phyloP scores from a whole-genome alignment of 257 asterid genomes.

The Eustoma russellianum region DNA sequence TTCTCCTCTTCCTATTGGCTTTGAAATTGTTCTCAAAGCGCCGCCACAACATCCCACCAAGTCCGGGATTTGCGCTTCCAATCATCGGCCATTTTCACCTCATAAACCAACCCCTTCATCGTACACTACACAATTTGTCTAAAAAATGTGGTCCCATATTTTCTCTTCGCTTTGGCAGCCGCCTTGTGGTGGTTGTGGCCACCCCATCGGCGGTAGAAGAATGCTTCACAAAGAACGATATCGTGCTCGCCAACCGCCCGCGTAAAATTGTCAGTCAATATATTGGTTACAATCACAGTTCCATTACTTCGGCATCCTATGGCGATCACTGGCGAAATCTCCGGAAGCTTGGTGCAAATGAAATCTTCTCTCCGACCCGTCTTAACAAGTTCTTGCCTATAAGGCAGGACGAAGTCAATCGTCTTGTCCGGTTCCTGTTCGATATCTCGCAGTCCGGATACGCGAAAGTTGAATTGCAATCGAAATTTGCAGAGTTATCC shows the following conservation, averaged over 20 bases:
- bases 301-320: slow-evolving; percentile 11
- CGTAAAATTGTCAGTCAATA: slow-evolving; percentile 5
- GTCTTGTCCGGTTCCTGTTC: not conserved
- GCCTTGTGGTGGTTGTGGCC: slow-evolving; percentile 3
- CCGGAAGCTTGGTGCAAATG: slow-evolving; percentile 8
- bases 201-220: slow-evolving; percentile 11
- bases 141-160: slow-evolving; percentile 6
- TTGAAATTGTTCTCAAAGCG: too few relatives aligned
- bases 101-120: slow-evolving; percentile 3
- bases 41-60: slow-evolving; percentile 2
- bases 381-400: slow-evolving; percentile 3
- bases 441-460: not conserved
- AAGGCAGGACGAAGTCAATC: slow-evolving; percentile 10
- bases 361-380: slow-evolving; percentile 7
- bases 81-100: slow-evolving; percentile 20
- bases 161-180: slow-evolving; percentile 4
- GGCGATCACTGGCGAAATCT: slow-evolving; percentile 16
- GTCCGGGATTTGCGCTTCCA: slow-evolving; percentile 7
- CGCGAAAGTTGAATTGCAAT: slow-evolving; percentile 12
- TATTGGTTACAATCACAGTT: slow-evolving; percentile 13
- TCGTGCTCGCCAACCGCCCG: slow-evolving; percentile 14
- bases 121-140: not conserved
- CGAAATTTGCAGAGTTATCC: slow-evolving; percentile 5
- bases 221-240: slow-evolving; percentile 16
- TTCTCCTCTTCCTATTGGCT: too few relatives aligned